Evolutionary conservation across 495 filamentous ascomycete species (phyloP).

Genomic region (Chlorociboria aeruginascens): DNA sequence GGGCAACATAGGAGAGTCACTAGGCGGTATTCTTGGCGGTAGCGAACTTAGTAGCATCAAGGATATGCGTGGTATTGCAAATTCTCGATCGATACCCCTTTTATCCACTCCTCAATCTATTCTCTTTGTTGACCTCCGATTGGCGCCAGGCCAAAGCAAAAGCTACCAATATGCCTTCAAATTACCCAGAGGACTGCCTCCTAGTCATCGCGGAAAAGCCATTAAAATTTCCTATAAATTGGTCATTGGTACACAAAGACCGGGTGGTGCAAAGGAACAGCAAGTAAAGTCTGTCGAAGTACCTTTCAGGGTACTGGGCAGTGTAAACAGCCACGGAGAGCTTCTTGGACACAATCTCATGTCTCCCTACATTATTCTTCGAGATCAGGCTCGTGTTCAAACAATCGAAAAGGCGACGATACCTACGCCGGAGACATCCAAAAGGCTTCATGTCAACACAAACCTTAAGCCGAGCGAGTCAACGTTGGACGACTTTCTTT

Average conservation of each 20-base stretch:
- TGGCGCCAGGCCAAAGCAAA: conserved; percentile 81
- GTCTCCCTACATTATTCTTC: conserved; percentile 82
- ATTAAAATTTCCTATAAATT: conserved; percentile 90
- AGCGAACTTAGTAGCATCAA: conserved; percentile 84
- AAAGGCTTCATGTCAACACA: conserved; percentile 21
- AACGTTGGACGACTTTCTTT: conserved; percentile 50
- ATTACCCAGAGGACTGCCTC: conserved; percentile 76
- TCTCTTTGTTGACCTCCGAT: conserved; percentile 82
- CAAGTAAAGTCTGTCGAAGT: conserved; percentile 86
- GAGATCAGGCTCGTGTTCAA: conserved; percentile 63
- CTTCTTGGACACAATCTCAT: conserved; percentile 74
- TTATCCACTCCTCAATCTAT: conserved; percentile 95
- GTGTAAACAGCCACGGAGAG: conserved; percentile 60
- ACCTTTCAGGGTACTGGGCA: conserved; percentile 87
- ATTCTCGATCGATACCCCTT: conserved; percentile 72
- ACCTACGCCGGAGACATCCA: conserved; percentile 1
- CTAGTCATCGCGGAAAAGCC: conserved; percentile 81
- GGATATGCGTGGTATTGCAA: conserved; percentile 78
- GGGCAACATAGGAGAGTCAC: conserved; percentile 77
- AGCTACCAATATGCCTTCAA: conserved; percentile 78
- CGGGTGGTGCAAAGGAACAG: conserved; percentile 62
- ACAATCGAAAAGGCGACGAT: conserved; percentile 29
- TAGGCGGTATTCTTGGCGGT: conserved; percentile 74
- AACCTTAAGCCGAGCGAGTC: conserved; percentile 15
- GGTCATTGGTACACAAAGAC: conserved; percentile 82